phyloP scores from a whole-genome alignment of 768 basidiomycete species.

The Russula dissimulans region DNA sequence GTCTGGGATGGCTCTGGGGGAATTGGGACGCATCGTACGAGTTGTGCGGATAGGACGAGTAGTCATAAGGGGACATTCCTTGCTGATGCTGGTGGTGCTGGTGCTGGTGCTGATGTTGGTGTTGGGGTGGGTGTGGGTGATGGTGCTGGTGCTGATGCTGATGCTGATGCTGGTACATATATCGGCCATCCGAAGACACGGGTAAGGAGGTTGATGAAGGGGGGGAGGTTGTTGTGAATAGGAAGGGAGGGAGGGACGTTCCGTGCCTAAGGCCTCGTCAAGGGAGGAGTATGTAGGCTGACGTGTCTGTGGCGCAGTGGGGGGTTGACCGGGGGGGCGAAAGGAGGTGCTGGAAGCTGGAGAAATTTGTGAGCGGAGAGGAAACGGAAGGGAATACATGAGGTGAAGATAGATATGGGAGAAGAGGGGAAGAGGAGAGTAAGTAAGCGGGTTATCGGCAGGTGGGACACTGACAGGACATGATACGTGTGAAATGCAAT shows the following conservation, averaged over 20 bases:
- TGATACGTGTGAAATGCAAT: slow-evolving; percentile 16
- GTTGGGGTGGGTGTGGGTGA: no score
- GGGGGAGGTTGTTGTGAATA: slow-evolving; percentile 13
- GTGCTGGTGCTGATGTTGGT: no score
- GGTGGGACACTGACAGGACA: slow-evolving; percentile 20
- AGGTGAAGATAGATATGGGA: background rate
- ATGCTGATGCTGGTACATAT: slow-evolving; percentile 35
- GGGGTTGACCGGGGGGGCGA: slow-evolving; percentile 7
- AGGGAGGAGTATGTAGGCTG: slow-evolving; percentile 21
- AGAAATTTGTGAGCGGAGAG: slow-evolving; percentile 16
- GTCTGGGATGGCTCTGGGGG: slow-evolving; percentile 22
- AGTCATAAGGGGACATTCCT: slow-evolving; percentile 41
- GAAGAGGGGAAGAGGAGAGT: background rate
- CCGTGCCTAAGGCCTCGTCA: slow-evolving; percentile 20
- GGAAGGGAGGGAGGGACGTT: slow-evolving; percentile 7
- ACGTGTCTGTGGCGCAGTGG: slow-evolving; percentile 15
- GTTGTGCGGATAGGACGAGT: slow-evolving; percentile 33
- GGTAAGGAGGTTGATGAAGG: slow-evolving; percentile 14
- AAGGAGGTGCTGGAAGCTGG: slow-evolving; percentile 14
- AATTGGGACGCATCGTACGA: slow-evolving; percentile 26
- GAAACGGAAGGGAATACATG: slow-evolving; percentile 13
- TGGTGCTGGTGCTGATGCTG: no score
- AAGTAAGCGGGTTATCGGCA: slow-evolving; percentile 11
- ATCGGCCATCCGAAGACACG: slow-evolving; percentile 46
- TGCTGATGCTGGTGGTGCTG: slow-evolving; percentile 28